These are phyloP conservation scores for Thelonectria blattea DNA, from an alignment of 2,329 filamentous ascomycete species.

Conservation along the genomic window DNA sequence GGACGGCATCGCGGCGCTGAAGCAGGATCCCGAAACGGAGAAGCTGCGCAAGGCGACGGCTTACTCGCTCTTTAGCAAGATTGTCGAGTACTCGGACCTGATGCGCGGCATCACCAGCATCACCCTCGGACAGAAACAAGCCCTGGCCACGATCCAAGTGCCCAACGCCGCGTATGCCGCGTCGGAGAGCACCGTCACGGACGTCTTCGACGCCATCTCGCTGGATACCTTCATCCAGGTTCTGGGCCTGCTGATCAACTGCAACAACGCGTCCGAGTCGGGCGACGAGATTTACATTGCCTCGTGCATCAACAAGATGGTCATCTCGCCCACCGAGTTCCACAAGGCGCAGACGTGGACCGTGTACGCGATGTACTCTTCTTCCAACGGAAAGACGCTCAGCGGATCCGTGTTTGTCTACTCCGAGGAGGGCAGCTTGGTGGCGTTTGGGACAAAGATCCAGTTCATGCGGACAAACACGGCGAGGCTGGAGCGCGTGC, in stretches of 20 bases:
- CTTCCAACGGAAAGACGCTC: conserved; percentile 18
- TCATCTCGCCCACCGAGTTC: conserved; percentile 25
- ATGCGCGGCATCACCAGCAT: conserved; percentile 26
- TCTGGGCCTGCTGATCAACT: conserved; percentile 30
- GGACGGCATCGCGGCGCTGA: conserved; percentile 18
- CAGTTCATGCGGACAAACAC: conserved; percentile 25
- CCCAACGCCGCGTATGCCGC: conserved; percentile 11
- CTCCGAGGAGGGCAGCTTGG: conserved; percentile 16
- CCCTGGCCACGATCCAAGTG: conserved; percentile 25
- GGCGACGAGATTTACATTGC: conserved; percentile 27
- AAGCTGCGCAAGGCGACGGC: conserved; percentile 21
- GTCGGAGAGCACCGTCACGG: conserved; percentile 21
- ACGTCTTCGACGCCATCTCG: conserved; percentile 28
- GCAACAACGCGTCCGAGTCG: conserved; percentile 17
- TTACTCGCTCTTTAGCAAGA: conserved; percentile 27
- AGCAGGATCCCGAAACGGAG: conserved; percentile 20
- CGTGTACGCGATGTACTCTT: conserved; percentile 27
- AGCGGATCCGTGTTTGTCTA: conserved; percentile 28
- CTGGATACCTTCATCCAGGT: conserved; percentile 34
- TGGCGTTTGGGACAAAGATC: conserved; percentile 23
- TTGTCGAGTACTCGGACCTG: conserved; percentile 27
- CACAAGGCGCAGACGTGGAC: conserved; percentile 19
- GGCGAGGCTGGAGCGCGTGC: conserved; percentile 23
- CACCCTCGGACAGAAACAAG: conserved; percentile 20
- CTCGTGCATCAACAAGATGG: conserved; percentile 23